These are phyloP conservation scores for Penicillium sp. DNA, from an alignment of 2,329 filamentous ascomycete genomes.

Conservation along the genomic window DNA sequence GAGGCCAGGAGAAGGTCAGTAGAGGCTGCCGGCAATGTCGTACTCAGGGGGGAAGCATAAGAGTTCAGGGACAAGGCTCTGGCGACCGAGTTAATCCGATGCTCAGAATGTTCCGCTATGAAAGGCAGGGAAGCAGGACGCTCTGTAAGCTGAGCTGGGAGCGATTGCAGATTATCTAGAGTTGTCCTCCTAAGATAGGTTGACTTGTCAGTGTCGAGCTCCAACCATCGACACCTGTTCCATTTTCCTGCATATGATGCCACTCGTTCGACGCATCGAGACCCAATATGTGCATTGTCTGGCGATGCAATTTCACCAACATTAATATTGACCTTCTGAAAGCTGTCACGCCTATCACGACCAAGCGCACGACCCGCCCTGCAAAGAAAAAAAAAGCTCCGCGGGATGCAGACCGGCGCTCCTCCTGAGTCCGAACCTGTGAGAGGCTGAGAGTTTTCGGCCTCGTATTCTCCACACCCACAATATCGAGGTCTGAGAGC, in stretches of 20 bases:
- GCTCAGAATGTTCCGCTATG: too few relatives aligned
- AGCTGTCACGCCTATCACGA: conserved; percentile 4
- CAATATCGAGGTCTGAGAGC: too few relatives aligned
- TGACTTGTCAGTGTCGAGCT: too few relatives aligned
- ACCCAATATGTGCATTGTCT: neutral
- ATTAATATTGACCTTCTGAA: conserved; percentile 6
- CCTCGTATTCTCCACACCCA: neutral
- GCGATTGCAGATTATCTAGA: too few relatives aligned
- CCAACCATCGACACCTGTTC: neutral
- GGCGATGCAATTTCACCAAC: neutral
- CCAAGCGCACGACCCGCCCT: neutral
- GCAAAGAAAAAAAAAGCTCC: neutral
- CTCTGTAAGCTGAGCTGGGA: too few relatives aligned
- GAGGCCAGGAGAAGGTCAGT: too few relatives aligned
- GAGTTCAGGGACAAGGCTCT: neutral
- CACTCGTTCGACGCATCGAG: neutral
- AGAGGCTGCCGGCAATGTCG: too few relatives aligned
- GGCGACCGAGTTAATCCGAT: too few relatives aligned
- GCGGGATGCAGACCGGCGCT: neutral
- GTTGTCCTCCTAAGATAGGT: too few relatives aligned
- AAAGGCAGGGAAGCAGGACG: too few relatives aligned
- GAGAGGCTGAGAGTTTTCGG: neutral
- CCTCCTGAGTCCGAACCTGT: neutral
- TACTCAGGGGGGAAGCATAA: too few relatives aligned
- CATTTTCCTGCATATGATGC: neutral